Percentiles rank a stretch among this genome's conserved stretches.
These are phyloP conservation scores for Trichoderma asperellum DNA, from an alignment of 2,329 filamentous ascomycete species.

Conservation along the genomic window DNA sequence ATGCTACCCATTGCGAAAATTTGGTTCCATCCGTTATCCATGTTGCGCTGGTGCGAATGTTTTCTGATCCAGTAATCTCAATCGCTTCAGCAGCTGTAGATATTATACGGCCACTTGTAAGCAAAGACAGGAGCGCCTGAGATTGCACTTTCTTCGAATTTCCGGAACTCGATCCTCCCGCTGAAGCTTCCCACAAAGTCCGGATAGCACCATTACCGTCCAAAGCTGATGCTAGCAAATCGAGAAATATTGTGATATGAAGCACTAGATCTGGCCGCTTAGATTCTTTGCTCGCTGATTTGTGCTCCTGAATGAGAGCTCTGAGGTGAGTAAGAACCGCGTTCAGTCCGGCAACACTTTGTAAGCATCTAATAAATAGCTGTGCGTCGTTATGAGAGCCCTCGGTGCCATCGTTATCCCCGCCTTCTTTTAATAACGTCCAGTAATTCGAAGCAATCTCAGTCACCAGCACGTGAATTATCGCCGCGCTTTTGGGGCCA, in stretches of 20 bases:
- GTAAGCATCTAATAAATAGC: slow-evolving; percentile 66
- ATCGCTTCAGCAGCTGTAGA: slow-evolving; percentile 61
- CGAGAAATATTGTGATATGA: slow-evolving; percentile 50
- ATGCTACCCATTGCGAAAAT: slow-evolving; percentile 74
- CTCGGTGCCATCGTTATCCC: slow-evolving; percentile 26
- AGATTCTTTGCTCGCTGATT: slow-evolving; percentile 42
- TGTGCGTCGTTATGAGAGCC: slow-evolving; percentile 43
- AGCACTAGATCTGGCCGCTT: slow-evolving; percentile 49
- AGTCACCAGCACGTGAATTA: slow-evolving; percentile 74
- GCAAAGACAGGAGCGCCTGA: slow-evolving; percentile 47
- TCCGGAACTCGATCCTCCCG: slow-evolving; percentile 32
- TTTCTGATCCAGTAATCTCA: slow-evolving; percentile 48
- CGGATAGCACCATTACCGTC: slow-evolving; percentile 43
- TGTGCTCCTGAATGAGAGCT: slow-evolving; percentile 59
- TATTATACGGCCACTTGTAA: slow-evolving; percentile 55
- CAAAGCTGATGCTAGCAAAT: slow-evolving; percentile 51
- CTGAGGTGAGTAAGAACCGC: slow-evolving; percentile 73
- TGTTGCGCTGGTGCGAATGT: slow-evolving; percentile 32
- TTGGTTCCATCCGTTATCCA: slow-evolving; percentile 69
- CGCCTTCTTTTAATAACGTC: slow-evolving; percentile 60
- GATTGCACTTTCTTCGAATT: slow-evolving; percentile 40
- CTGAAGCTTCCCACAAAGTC: slow-evolving; percentile 46
- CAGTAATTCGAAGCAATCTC: slow-evolving; percentile 84
- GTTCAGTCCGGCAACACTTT: slow-evolving; percentile 76
- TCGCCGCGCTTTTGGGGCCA: slow-evolving; percentile 70